Percentiles rank a stretch among this genome's conserved stretches.
phyloP scores from a whole-genome alignment of 306 rosid genomes.

The Fagus crenata region DNA sequence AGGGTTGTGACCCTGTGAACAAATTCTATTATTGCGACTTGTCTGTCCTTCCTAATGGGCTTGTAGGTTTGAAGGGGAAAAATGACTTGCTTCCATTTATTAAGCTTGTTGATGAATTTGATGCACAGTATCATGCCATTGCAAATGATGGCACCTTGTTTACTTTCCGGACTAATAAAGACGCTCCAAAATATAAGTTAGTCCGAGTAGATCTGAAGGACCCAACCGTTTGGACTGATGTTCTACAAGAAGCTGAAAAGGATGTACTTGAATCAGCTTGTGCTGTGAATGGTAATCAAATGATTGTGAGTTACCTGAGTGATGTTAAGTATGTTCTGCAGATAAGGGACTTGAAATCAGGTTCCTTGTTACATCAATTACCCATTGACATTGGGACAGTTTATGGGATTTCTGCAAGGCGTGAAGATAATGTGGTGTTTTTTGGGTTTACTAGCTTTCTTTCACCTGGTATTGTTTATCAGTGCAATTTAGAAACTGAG shows the following conservation, averaged over 20 bases:
- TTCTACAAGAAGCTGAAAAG: constrained; percentile 68
- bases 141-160: constrained; percentile 81
- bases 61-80: constrained; percentile 61
- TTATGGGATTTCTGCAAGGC: constrained; percentile 64
- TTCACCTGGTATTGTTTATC: constrained; percentile 82
- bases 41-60: constrained; percentile 65
- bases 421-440: constrained; percentile 65
- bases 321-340: constrained; percentile 85
- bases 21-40: constrained; percentile 80
- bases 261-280: constrained; percentile 79
- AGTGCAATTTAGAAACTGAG: constrained; percentile 60
- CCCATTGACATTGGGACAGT: constrained; percentile 92
- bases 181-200: constrained; percentile 88
- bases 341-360: constrained; percentile 79
- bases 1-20: constrained; percentile 94
- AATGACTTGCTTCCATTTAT: constrained; percentile 68
- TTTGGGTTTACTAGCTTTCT: constrained; percentile 81
- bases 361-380: constrained; percentile 71
- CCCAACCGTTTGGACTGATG: constrained; percentile 71
- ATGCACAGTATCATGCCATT: constrained; percentile 59
- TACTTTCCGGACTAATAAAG: constrained; percentile 81
- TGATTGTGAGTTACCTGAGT: constrained; percentile 83
- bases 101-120: constrained; percentile 71
- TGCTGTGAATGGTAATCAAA: constrained; percentile 74
- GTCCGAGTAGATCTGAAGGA: constrained; percentile 78